Evolutionary conservation across 331 rosid genomes (phyloP).

Genomic region (Acacia pycnantha): DNA sequence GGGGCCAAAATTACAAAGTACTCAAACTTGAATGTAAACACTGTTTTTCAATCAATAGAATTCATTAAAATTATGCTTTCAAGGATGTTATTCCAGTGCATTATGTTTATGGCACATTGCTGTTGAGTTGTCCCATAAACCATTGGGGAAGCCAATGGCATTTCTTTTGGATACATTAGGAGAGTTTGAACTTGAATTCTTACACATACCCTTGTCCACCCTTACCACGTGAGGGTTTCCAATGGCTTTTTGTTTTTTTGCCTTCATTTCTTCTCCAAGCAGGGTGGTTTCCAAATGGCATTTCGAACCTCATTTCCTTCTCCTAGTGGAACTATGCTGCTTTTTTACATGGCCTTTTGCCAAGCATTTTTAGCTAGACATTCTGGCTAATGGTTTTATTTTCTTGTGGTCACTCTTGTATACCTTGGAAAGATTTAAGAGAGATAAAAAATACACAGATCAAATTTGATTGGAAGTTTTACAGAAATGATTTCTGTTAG

Average conservation of each 20-base stretch:
- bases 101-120: background rate
- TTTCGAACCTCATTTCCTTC: background rate
- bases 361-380: background rate
- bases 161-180: background rate
- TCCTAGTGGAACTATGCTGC: background rate
- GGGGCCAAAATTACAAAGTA: background rate
- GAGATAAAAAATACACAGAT: background rate
- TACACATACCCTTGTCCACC: background rate
- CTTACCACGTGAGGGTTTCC: background rate
- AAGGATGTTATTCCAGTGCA: background rate
- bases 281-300: background rate
- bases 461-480: background rate
- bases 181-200: background rate
- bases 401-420: background rate
- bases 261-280: background rate
- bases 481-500: background rate
- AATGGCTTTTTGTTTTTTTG: background rate
- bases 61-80: background rate
- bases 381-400: background rate
- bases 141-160: background rate
- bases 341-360: background rate
- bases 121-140: background rate
- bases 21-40: background rate
- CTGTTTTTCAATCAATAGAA: background rate
- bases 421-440: background rate